Base-by-base conservation (phyloP, 2,329 filamentous ascomycete genomes). In the Huntiella decipiens region DNA sequence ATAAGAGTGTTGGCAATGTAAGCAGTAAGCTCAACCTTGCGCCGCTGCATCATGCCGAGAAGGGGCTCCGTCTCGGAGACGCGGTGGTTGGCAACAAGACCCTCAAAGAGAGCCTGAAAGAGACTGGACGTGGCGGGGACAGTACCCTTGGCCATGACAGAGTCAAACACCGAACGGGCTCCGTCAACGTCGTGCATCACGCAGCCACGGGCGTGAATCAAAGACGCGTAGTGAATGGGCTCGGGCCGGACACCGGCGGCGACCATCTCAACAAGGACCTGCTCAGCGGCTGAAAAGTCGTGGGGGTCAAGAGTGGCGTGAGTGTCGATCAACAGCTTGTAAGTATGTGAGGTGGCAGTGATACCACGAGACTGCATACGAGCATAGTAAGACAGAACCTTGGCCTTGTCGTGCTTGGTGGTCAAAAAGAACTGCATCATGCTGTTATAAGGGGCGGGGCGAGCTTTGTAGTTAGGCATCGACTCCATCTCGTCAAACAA, bases 351-450 rank as follows among this genome's bases (percentile, higher is more conserved):
- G 1, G 91, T 96, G 2, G 91, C 88, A 50, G 82, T 69, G 58
- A 98, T 98, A 47, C 79, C 77, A 65, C 80, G 83, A 16, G 75
- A 71, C 59, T 80, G 77, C 91, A 98, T 96, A 51, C 88, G 83
- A 62, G 93, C 80, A 59, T 93, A 96, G 70, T 96, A 98, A 31
- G 79, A 72, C 17, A 98, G 71, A 4, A 95, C 88, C 74, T 96
- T 96, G 61, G 71, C 66, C 65, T 91, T 88, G 61, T 98, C 88
- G 45, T 86, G 84, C 74, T 96, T 96, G 46, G 88, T 96, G 48
- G 84, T 93, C 54, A 96, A 70, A 74, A 96, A 98, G 66, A 94
- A 96, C 60, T 98, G 91, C 77, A 98, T 98, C 78, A 98, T 82
- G 63, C 85, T 93, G 69, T 98, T 95, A 71, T 98, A 98, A 1